Evolutionary conservation across 495 filamentous ascomycete genomes (phyloP), one percentile per base, ranked within the genome.

Genomic region (Penicillium arizonense): DNA sequence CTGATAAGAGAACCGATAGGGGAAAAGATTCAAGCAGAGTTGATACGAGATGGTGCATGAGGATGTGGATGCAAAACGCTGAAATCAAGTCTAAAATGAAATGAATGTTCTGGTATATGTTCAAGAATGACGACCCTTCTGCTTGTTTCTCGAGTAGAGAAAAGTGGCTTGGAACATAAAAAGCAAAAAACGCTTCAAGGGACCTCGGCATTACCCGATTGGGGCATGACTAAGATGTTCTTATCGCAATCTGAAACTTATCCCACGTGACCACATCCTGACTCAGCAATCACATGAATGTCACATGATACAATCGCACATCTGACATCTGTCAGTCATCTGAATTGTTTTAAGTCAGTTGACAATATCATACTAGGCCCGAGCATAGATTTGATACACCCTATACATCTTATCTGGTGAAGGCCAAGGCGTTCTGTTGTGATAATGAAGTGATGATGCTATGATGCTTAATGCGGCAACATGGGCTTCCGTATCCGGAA

Each of bases 1-100:
- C 68, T 13, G 66, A 71, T 53, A 76, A 41, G 43, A 74, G 59
- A 11, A 63, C 37, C 21, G 65, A 64, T 44, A 68, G 23, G 43
- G 70, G 57, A 30, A 69, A 61, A 12, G 63, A 56, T 39, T 34
- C 52, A 34, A 68, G 49, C 20, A 71, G 46, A 2, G 46, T 46
- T 48, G 63, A 51, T 35, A 44, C 37, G 39, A 56, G 35, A n/a
- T 52, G 57, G 36, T 41, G 56, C 56, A 60, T 60, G 26, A 32
- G 54, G 44, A 16, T 47, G 3, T 41, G 14, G 47, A 32, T 44
- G 12, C 20, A 38, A 42, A 35, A 37, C 11, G 18, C 20, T 47
- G 11, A 34, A 26, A 11, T 26, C 8, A 3, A 26, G n/a, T 28
- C 12, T 37, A 14, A 9, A 16, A 14, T 5, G 14, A 44, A 20